Base-by-base conservation (phyloP, 2,329 filamentous ascomycete species). In the Cytospora mali region DNA sequence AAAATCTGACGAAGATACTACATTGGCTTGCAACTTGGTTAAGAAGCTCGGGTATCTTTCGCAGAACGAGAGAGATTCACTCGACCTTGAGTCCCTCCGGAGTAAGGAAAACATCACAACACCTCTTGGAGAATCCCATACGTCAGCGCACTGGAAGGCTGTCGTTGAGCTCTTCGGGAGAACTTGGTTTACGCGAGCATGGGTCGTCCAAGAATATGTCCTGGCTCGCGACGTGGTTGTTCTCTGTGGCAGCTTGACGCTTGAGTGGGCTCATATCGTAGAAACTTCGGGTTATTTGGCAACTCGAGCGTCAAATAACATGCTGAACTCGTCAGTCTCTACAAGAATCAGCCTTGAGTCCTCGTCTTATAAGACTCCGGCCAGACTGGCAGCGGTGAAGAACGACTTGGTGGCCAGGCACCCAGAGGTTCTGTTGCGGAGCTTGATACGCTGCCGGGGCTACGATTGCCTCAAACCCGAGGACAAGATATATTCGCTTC, bases 401-500 rank as follows among this genome's bases (percentile, higher is more conserved):
- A 16, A 6, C 1, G 53, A 55, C 25, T 7, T 46, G 13, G 9
- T 6, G 25, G 4, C 9, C 31, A 55, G 29, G 14, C 31, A 42
- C 16, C 31, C 23, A 14, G 13, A 14, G 21, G 25, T 23, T 4
- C 13, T 55, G 31, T 23, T 55, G 21, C 35, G 35, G 18, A 55
- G 18, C n/a, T 33, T 55, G 33, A 55, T 55, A 42, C 53, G 53
- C 16, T 42, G 33, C 21, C 53, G 53, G 9, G 33, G 46, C 23
- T 28, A 13, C 53, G 35, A 46, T 4, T 55, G 53, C 31, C 11
- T 42, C 4, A 27, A 55, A 23, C 21, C n/a, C 31, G 23, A 39
- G 23, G 53, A 55, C 14, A 67, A 64, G 23, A 67, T 65, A 50
- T 55, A 66, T 25, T 62, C 61, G 28, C 55, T 71, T 10, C 25